Percentiles rank a stretch among this genome's conserved stretches.
These are phyloP conservation scores for Quercus cerris DNA, from an alignment of 306 rosid genomes.

Conservation along the genomic window DNA sequence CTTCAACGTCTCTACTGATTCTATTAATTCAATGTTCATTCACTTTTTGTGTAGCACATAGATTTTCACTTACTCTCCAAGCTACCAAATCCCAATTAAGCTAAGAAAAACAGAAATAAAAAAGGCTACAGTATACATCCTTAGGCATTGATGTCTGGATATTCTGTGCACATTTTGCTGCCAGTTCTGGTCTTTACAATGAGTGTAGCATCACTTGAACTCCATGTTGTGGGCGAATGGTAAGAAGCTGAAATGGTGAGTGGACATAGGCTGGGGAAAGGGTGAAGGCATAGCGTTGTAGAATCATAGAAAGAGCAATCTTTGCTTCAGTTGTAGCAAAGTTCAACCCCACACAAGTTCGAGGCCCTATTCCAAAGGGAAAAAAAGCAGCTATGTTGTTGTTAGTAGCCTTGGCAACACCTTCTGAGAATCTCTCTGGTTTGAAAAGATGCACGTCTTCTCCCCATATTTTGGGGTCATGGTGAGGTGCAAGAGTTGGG, in stretches of 20 bases:
- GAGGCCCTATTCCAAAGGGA: conserved; percentile 22
- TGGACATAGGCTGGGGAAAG: conserved; percentile 22
- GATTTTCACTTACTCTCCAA: too few species aligned
- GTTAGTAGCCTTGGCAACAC: conserved; percentile 15
- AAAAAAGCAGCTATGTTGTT: conserved; percentile 15
- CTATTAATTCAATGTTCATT: too few species aligned
- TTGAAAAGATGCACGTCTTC: conserved; percentile 21
- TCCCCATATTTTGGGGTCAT: conserved; percentile 28
- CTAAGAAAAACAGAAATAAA: too few species aligned
- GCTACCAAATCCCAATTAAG: too few species aligned
- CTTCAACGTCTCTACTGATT: too few species aligned
- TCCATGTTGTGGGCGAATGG: conserved; percentile 20
- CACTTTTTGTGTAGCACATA: too few species aligned
- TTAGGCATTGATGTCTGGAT: too few species aligned
- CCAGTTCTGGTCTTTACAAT: not conserved
- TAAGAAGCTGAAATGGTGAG: conserved; percentile 15
- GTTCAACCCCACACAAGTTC: conserved; percentile 22
- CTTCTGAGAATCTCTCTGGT: conserved; percentile 28
- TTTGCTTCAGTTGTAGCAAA: conserved; percentile 18
- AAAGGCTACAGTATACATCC: too few species aligned
- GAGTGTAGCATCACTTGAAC: conserved; percentile 13
- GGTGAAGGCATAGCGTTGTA: conserved; percentile 19
- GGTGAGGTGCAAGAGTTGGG: conserved; percentile 5
- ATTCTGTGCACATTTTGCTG: too few species aligned
- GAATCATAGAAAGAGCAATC: conserved; percentile 23